Conservation (phyloP, 2,329 filamentous ascomycete genomes). For the Botrytis cinerea region DNA sequence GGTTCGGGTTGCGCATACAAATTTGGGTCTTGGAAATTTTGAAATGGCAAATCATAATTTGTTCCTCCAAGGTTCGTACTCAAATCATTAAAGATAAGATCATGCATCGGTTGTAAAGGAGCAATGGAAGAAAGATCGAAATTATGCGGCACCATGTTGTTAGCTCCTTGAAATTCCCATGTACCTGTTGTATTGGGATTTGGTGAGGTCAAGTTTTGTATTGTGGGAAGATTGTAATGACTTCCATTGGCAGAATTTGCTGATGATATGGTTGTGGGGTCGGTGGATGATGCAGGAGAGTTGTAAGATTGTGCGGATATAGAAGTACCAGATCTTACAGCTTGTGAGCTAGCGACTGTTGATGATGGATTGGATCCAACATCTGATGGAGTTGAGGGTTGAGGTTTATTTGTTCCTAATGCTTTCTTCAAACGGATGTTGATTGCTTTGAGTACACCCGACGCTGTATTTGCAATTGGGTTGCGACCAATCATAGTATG, state of each 20-base stretch:
- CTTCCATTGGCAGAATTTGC: slow-evolving; percentile 11
- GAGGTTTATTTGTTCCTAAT: slow-evolving; percentile 24
- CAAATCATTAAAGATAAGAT: slow-evolving; percentile 59
- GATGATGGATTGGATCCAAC: slow-evolving; percentile 27
- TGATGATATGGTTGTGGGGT: slow-evolving; percentile 12
- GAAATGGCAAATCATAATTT: slow-evolving; percentile 19
- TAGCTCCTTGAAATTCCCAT: slow-evolving; percentile 29
- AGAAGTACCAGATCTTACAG: slow-evolving; percentile 5
- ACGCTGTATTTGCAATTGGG: slow-evolving; percentile 54
- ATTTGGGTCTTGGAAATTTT: slow-evolving; percentile 20
- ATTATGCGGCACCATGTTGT: slow-evolving; percentile 14
- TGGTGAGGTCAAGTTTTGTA: slow-evolving; percentile 34
- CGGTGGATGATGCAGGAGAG: slow-evolving; percentile 21
- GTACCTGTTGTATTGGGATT: slow-evolving; percentile 18
- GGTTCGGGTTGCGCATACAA: slow-evolving; percentile 22
- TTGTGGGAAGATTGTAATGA: slow-evolving; percentile 37
- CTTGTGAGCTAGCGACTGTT: slow-evolving; percentile 21
- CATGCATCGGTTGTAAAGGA: slow-evolving; percentile 58
- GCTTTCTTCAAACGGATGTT: slow-evolving; percentile 55
- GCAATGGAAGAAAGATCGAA: slow-evolving; percentile 55
- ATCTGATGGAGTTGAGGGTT: slow-evolving; percentile 14
- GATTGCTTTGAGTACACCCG: slow-evolving; percentile 58
- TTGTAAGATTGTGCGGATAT: slow-evolving; percentile 13
- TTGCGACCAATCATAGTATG: slow-evolving; percentile 57
- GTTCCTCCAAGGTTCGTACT: slow-evolving; percentile 21